phyloP scores from a whole-genome alignment of 768 basidiomycete genomes.

The Antrodiella citrinella region DNA sequence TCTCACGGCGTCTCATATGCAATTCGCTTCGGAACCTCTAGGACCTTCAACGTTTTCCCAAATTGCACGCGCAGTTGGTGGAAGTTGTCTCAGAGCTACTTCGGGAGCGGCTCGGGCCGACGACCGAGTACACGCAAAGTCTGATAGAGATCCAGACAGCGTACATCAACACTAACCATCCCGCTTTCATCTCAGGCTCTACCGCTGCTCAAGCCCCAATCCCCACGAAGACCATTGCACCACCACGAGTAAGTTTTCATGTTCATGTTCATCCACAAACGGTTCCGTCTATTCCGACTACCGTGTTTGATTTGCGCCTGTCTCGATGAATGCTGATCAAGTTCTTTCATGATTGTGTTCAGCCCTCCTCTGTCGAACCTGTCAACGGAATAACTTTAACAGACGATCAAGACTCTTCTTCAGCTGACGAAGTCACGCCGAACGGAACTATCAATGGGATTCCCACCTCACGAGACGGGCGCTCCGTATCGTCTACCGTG shows the following conservation, averaged over 20 bases:
- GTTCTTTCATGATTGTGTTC: background rate
- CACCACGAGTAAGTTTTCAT: slow-evolving; percentile 43
- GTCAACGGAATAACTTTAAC: slow-evolving; percentile 45
- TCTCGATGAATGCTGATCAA: background rate
- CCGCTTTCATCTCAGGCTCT: slow-evolving; percentile 82
- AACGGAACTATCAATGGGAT: slow-evolving; percentile 42
- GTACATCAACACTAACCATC: slow-evolving; percentile 99
- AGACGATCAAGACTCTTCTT: slow-evolving; percentile 53
- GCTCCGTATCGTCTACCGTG: slow-evolving; percentile 69
- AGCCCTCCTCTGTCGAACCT: slow-evolving; percentile 63
- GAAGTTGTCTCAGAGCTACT: slow-evolving; percentile 96
- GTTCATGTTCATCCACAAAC: background rate
- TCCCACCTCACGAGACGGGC: slow-evolving; percentile 42
- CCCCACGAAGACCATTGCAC: slow-evolving; percentile 34
- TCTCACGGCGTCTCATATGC: background rate
- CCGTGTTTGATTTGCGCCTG: background rate
- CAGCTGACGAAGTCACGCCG: slow-evolving; percentile 40
- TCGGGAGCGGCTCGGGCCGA: slow-evolving; percentile 91
- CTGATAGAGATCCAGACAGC: slow-evolving; percentile 96
- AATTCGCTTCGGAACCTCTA: slow-evolving; percentile 23
- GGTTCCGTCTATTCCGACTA: background rate
- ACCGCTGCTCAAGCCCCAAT: slow-evolving; percentile 50
- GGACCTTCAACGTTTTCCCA: slow-evolving; percentile 95
- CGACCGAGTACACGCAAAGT: slow-evolving; percentile 93
- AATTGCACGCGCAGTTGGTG: slow-evolving; percentile 85